Conservation (phyloP, 2,329 filamentous ascomycete species). For the Tolypocladium cylindrosporum region DNA sequence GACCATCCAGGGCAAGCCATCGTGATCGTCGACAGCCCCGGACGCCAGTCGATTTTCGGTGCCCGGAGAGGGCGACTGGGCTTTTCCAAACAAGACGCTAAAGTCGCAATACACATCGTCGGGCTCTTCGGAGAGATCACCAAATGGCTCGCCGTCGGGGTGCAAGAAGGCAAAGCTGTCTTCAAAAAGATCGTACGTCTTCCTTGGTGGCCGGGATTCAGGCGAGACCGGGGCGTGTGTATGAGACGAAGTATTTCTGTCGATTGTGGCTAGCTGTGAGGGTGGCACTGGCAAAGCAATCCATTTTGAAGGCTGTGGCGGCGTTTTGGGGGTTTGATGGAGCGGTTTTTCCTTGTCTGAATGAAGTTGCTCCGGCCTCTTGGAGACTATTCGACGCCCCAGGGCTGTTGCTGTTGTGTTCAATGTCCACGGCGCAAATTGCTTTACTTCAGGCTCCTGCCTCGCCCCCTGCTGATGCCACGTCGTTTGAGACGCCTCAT, state of each 20-base stretch:
- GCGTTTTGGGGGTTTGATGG: neutral
- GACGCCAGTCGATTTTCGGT: neutral
- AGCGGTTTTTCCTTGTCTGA: neutral
- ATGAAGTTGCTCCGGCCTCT: neutral
- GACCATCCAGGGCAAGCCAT: neutral
- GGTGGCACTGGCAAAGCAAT: neutral
- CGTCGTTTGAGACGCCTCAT: neutral
- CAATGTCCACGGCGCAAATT: no score
- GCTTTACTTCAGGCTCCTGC: neutral
- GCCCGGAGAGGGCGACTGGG: neutral
- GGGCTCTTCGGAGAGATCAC: conserved; percentile 29
- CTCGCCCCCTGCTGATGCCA: neutral
- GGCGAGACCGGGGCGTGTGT: neutral
- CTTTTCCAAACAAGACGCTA: conserved; percentile 31
- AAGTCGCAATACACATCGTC: conserved; percentile 48
- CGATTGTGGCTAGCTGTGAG: neutral
- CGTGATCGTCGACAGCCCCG: neutral
- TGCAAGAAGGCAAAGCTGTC: conserved; percentile 40
- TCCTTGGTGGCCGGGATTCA: neutral
- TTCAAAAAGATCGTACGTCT: conserved; percentile 25
- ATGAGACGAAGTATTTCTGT: neutral
- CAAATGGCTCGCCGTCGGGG: conserved; percentile 33
- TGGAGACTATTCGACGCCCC: neutral
- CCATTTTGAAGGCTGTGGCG: neutral
- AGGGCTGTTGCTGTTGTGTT: neutral